Conservation (phyloP, 768 basidiomycete species). For the Naematelia encephala region DNA sequence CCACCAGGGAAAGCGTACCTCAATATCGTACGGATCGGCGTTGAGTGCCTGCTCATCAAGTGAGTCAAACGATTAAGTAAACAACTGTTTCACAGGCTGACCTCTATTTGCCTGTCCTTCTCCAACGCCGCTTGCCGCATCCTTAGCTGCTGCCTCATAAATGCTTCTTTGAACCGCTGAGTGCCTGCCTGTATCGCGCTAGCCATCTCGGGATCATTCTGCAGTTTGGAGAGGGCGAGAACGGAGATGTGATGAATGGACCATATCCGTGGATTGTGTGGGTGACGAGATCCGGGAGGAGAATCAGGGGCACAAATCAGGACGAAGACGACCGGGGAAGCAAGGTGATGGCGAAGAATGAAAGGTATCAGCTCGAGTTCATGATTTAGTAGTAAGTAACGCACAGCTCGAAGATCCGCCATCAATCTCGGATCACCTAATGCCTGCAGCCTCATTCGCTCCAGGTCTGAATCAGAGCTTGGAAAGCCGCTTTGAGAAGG, state of each 20-base stretch:
- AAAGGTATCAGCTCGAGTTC: too few species aligned
- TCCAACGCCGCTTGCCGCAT: conserved; percentile 53
- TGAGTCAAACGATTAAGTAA: not conserved
- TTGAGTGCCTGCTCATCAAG: conserved; percentile 59
- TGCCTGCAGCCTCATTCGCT: conserved; percentile 84
- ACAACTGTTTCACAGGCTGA: conserved; percentile 8
- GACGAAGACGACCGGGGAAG: too few species aligned
- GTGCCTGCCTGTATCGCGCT: conserved; percentile 67
- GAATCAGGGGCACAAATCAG: too few species aligned
- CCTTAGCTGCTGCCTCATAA: conserved; percentile 34
- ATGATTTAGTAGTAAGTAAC: too few species aligned
- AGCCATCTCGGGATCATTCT: conserved; percentile 81
- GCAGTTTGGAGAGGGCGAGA: not conserved
- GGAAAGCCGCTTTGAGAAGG: conserved; percentile 5
- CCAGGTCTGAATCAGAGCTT: conserved; percentile 63
- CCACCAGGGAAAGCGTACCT: conserved; percentile 49
- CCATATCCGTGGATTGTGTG: too few species aligned
- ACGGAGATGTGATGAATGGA: not conserved
- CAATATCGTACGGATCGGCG: conserved; percentile 83
- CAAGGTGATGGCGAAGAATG: not conserved
- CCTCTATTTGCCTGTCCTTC: conserved; percentile 55
- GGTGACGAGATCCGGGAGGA: too few species aligned
- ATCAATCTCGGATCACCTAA: conserved; percentile 79
- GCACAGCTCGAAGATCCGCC: conserved; percentile 66
- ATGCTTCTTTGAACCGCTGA: conserved; percentile 69